Evolutionary conservation across 2,329 filamentous ascomycete species (phyloP).

Genomic region (Arthrobotrys pseudoclavata): DNA sequence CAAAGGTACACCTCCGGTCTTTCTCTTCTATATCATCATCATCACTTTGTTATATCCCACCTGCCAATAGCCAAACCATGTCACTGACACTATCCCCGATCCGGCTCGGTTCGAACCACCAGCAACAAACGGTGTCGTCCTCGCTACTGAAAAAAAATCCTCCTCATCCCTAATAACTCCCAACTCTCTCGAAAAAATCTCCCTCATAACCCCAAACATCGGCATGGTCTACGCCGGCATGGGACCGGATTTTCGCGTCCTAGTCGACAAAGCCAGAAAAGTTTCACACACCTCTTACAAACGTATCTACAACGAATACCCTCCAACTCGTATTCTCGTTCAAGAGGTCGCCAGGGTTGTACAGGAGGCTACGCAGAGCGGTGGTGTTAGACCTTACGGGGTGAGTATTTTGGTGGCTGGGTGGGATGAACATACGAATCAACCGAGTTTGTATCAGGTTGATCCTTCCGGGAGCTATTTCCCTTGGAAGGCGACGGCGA

Average conservation of each 20-base stretch:
- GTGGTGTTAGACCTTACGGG: constrained; percentile 95
- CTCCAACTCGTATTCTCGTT: constrained; percentile 98
- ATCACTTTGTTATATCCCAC: constrained; percentile 5
- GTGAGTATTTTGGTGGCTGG: constrained; percentile 95
- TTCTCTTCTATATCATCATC: background rate
- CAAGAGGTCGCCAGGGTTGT: constrained; percentile 98
- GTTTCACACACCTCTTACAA: constrained; percentile 99
- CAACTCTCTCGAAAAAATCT: constrained; percentile 95
- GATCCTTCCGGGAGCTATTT: constrained; percentile 99
- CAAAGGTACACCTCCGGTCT: constrained; percentile 76
- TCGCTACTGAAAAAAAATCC: constrained; percentile 99
- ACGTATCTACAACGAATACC: constrained; percentile 99
- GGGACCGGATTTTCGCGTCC: constrained; percentile 97
- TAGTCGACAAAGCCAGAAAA: constrained; percentile 97
- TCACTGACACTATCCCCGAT: constrained; percentile 58
- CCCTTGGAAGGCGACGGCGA: constrained; percentile 99
- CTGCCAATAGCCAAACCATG: constrained; percentile 47
- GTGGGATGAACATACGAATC: constrained; percentile 97
- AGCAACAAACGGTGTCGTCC: constrained; percentile 99
- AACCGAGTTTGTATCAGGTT: constrained; percentile 97
- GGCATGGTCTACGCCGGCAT: constrained; percentile 99
- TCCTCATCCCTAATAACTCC: constrained; percentile 97
- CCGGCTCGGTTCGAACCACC: constrained; percentile 10
- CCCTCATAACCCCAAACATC: constrained; percentile 97
- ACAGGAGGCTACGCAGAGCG: constrained; percentile 98